Base-by-base conservation (phyloP, 768 basidiomycete genomes). In the Termitomyces sp. region DNA sequence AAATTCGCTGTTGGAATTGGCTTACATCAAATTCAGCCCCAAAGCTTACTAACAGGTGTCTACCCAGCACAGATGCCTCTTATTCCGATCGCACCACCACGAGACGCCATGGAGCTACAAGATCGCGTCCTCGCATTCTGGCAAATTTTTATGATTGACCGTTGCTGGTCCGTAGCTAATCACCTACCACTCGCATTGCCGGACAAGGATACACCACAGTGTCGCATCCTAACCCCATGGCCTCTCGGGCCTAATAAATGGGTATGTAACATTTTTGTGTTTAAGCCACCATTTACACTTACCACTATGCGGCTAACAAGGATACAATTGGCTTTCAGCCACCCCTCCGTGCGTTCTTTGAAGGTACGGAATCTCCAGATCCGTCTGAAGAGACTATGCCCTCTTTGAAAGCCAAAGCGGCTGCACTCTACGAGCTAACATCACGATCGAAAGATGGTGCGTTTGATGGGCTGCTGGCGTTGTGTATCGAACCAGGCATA, bases 101-200 rank as follows among this genome's bases (percentile, higher is more conserved):
- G 66, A 17, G 76, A 81, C 63, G 64, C 68, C 23, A 64, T 67
- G 30, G 79, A 80, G 61, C 67, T 78, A 51, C 65, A 70, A 32
- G 79, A 85, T 57, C 72, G 78, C 30, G 72, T 83, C 21, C 69
- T 76, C 5, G 75, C 79, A 8, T 84, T 85, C 66, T 85, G 84
- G 84, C 80, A 84, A 66, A 75, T 83, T 19, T 84, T 81, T 62
- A 76, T 78, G 66, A 74, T 84, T n/a, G 83, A 85, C 60, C 74
- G 83, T 27, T 78, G 78, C 30, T 85, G 83, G 82, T 76, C 81
- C 16, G 77, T 80, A 6, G 78, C 76, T 2, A 79, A 77, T 59
- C 81, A 80, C 3, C 71, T 83, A 28, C 80, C 81, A 10, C 73
- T 78, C 17, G 80, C 79, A 2, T 71, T 82, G 5, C 77, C 81